Evolutionary conservation across 176 grass and related monocot genomes (phyloP).

Genomic region (Oryza nivara): DNA sequence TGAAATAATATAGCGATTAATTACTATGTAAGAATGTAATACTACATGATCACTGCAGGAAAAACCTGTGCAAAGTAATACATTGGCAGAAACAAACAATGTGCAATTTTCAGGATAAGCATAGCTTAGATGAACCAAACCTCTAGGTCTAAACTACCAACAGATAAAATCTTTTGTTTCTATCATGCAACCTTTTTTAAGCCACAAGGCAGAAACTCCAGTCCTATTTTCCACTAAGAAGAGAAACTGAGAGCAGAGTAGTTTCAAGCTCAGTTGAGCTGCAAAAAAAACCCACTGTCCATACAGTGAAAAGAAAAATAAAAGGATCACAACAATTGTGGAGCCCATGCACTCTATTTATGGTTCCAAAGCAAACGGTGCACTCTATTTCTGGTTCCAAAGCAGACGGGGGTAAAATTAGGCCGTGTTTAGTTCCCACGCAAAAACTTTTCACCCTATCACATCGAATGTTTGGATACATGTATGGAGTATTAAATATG

Average conservation of each 20-base stretch:
- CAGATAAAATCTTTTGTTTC: not conserved
- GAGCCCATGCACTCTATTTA: not conserved
- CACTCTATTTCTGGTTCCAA: not conserved
- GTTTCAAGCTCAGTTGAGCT: not conserved
- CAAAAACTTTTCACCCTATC: no score
- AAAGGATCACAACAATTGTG: not conserved
- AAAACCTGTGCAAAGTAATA: not conserved
- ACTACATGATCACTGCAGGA: not conserved
- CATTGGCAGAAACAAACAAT: constrained; percentile 20
- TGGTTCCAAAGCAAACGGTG: not conserved
- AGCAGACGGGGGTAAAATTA: not conserved
- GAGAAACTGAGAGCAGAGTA: not conserved
- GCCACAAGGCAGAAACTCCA: not conserved
- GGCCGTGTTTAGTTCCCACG: no score
- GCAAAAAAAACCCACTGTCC: not conserved
- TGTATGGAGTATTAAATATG: no score
- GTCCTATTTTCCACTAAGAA: not conserved
- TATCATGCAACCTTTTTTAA: not conserved
- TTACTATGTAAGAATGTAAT: constrained; percentile 27
- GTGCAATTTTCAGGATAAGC: not conserved
- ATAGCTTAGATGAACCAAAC: not conserved
- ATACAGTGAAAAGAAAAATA: not conserved
- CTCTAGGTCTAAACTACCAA: not conserved
- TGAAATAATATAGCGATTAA: not conserved
- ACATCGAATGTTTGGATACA: no score